Conservation (phyloP, 2,329 filamentous ascomycete species). For the Helminthosporium solani region DNA sequence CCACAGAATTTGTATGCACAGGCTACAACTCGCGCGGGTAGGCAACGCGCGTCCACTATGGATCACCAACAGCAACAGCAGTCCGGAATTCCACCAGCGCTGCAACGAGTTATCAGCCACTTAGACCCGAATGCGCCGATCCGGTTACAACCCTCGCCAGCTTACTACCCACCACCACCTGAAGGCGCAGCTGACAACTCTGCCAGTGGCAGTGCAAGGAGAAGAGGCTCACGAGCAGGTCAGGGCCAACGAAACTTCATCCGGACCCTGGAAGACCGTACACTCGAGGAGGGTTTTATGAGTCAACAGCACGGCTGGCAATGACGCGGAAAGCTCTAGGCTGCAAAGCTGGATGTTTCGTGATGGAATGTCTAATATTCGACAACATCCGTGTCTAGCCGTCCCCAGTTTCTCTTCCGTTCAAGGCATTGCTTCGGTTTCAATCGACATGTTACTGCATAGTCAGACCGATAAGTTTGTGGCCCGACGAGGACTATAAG, state of each 20-base stretch:
- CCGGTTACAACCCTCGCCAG: conserved; percentile 88
- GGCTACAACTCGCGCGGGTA: conserved; percentile 71
- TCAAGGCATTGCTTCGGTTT: conserved; percentile 3
- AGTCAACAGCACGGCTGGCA: conserved; percentile 67
- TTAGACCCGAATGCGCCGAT: conserved; percentile 94
- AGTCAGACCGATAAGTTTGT: conserved; percentile 6
- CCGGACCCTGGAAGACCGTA: conserved; percentile 89
- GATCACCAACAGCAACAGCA: conserved; percentile 76
- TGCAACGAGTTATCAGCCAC: conserved; percentile 94
- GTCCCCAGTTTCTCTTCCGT: conserved; percentile 2
- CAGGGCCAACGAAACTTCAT: conserved; percentile 78
- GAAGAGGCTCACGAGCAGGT: conserved; percentile 71
- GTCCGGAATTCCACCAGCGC: conserved; percentile 85
- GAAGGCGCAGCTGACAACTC: conserved; percentile 71
- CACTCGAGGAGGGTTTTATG: conserved; percentile 89
- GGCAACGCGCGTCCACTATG: conserved; percentile 93
- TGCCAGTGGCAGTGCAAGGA: conserved; percentile 63
- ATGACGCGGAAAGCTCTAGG: conserved; percentile 40
- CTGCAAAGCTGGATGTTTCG: neutral
- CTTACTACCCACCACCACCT: conserved; percentile 91
- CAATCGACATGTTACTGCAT: conserved; percentile 9
- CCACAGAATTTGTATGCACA: conserved; percentile 75
- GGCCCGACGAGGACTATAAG: conserved; percentile 1
- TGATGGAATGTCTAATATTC: neutral
- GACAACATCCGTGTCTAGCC: neutral